phyloP scores from a whole-genome alignment of 148 eudicot species.

The Bassia scoparia region DNA sequence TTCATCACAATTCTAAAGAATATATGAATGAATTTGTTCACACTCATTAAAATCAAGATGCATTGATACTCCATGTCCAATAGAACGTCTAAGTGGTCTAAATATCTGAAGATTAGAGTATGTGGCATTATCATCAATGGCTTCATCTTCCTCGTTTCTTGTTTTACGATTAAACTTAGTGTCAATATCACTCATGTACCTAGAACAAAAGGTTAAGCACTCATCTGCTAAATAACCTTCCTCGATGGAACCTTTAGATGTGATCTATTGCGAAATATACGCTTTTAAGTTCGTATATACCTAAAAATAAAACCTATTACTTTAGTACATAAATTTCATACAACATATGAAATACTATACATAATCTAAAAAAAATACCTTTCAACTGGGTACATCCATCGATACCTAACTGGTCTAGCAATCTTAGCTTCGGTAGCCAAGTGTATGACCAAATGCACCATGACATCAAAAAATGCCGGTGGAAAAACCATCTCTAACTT shows the following conservation, averaged over 20 bases:
- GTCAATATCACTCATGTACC: conserved; percentile 21
- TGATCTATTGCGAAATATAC: background rate
- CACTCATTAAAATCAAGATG: background rate
- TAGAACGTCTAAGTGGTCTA: background rate
- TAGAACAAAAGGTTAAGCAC: conserved; percentile 27
- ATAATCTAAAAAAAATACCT: background rate
- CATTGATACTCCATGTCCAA: background rate
- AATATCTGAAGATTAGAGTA: conserved; percentile 2
- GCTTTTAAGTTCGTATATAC: background rate
- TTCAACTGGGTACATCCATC: conserved; percentile 14
- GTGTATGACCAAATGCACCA: conserved; percentile 12
- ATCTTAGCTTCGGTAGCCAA: conserved; percentile 9
- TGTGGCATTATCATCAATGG: no score
- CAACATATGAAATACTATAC: background rate
- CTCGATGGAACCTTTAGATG: conserved; percentile 12
- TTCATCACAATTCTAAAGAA: conserved; percentile 13
- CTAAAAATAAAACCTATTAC: background rate
- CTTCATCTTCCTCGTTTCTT: conserved; percentile 18
- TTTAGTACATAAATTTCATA: background rate
- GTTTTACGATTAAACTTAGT: conserved; percentile 16
- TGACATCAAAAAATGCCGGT: no score
- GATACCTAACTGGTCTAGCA: background rate
- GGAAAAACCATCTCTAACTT: no score
- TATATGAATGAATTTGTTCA: background rate
- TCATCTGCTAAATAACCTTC: conserved; percentile 20